phyloP scores from a whole-genome alignment of 257 asterid species.

The Ballota nigra region DNA sequence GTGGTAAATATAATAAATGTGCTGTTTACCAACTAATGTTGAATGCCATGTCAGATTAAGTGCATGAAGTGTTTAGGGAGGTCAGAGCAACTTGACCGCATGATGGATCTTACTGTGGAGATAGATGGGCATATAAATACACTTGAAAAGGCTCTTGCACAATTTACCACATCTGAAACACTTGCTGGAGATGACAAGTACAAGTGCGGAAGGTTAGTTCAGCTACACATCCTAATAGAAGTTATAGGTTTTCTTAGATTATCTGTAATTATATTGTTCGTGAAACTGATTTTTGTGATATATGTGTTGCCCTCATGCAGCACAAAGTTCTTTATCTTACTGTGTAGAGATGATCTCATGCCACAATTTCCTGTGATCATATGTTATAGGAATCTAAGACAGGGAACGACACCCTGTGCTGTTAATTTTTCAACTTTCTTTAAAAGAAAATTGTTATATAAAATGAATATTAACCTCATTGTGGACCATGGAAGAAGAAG shows the following conservation, averaged over 20 bases:
- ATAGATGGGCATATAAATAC: slow-evolving; percentile 35
- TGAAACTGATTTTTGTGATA: neutral
- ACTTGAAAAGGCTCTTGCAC: slow-evolving; percentile 44
- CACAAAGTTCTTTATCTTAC: neutral
- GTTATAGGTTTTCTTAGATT: neutral
- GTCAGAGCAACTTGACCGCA: slow-evolving; percentile 40
- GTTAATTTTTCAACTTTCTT: neutral
- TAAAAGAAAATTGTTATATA: neutral
- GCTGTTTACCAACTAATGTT: slow-evolving; percentile 1
- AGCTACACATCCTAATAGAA: neutral
- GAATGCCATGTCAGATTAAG: slow-evolving; percentile 32
- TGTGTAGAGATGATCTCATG: neutral
- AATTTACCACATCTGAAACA: slow-evolving; percentile 37
- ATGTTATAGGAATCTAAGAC: neutral
- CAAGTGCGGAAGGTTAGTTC: slow-evolving; percentile 40
- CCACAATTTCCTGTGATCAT: neutral
- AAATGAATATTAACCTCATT: neutral
- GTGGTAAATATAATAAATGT: neutral
- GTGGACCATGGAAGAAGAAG: neutral
- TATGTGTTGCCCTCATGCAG: neutral
- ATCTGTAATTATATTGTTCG: neutral
- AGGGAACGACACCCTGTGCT: neutral
- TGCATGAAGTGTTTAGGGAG: slow-evolving; percentile 43
- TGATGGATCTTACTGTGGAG: slow-evolving; percentile 52
- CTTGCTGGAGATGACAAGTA: slow-evolving; percentile 49